Conservation (phyloP, 768 basidiomycete genomes). For the Tulasnella sp. region DNA sequence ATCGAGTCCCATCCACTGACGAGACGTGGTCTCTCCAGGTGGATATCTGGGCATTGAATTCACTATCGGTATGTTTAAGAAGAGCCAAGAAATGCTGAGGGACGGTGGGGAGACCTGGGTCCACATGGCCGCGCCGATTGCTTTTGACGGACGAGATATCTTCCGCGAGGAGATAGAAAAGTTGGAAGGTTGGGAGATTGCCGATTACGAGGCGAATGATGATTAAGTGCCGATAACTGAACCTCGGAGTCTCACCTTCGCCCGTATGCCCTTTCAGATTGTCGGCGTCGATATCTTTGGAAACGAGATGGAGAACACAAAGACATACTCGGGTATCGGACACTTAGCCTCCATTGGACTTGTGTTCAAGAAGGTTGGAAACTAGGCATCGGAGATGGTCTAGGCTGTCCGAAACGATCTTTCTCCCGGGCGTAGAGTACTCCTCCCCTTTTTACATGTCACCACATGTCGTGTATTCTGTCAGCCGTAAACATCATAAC, state of each 20-base stretch:
- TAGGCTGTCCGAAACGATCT: too few species aligned
- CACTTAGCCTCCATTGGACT: background rate
- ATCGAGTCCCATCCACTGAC: background rate
- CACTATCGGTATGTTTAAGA: too few species aligned
- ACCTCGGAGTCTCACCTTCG: too few species aligned
- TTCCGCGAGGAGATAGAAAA: background rate
- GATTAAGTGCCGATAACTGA: background rate
- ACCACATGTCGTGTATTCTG: too few species aligned
- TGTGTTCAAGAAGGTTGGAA: background rate
- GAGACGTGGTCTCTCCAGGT: background rate
- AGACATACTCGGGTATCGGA: background rate
- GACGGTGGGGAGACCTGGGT: too few species aligned
- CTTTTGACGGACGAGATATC: background rate
- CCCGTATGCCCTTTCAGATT: background rate
- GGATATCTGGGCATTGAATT: background rate
- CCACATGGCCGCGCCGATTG: too few species aligned
- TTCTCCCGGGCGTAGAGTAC: too few species aligned
- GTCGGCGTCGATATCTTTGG: constrained; percentile 6
- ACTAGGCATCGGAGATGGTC: background rate
- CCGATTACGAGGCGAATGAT: background rate
- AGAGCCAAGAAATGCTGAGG: too few species aligned
- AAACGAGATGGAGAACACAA: background rate
- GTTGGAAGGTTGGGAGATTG: background rate
- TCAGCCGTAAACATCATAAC: too few species aligned
- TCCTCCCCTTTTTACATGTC: too few species aligned